Base-by-base conservation (phyloP, 768 basidiomycete species). In the Russula ochroleuca region DNA sequence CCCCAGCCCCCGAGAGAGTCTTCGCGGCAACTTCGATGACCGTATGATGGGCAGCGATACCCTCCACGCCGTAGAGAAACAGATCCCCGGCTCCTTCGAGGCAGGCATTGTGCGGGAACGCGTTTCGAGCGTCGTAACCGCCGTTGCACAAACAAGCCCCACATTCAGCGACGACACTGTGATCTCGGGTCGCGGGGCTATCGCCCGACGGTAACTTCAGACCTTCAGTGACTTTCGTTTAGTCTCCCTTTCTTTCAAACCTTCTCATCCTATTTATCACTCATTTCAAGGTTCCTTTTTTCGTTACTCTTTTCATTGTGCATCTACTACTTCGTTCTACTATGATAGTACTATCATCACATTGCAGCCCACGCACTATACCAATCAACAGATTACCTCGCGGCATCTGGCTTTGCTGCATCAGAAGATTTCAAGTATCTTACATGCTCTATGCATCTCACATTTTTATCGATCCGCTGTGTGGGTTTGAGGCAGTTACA, bases 1-100 rank as follows among this genome's bases (percentile, higher is more conserved):
- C 6, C 63, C 83, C 3, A 90, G 88, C 70, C 88, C 89, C 14
- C 82, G 87, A 1, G 82, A 77, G 50, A 89, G 87, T 70, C 85
- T 83, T 67, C 23, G 54, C 19, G 81, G 79, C 47, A 83, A 81
- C 70, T 78, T 80, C 52, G 72, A 76, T 23, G 67, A 52, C 15
- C 59, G 65, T 60, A 47, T 54, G 57, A 47, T 35, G 31, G 17
- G 53, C 33, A 25, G 66, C 60, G 61, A 69, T 54, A 48, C 63
- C 67, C n/a, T 57, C 25, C 69, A 71, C 28, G 63, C 67, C 38
- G 66, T 62, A 54, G 72, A 71, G 25, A 70, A 73, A 72, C 66
- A 67, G 70, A 71, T 38, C 68, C 73, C 47, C 64, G 67, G 31
- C 11, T 62, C 37, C 45, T 74, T 33, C 74, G 70, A 70, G 72